phyloP scores from a whole-genome alignment of 1,284 basidiomycete species.

The Neolentinus lepideus region DNA sequence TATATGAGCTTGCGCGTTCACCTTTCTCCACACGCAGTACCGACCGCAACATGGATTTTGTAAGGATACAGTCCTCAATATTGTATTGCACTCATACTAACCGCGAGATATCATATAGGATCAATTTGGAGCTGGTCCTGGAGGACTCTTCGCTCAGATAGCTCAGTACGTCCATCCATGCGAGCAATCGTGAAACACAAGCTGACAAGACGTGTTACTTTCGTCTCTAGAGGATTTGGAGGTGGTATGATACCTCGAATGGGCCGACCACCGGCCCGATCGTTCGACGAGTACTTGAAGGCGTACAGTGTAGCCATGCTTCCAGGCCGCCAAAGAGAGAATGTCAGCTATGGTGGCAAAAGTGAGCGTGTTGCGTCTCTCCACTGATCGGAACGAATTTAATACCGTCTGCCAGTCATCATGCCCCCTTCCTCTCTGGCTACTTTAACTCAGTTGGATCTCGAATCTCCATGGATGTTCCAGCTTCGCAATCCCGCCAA shows the following conservation, averaged over 20 bases:
- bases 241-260: constrained; percentile 37
- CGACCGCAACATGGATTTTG: constrained; percentile 48
- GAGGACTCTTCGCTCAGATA: constrained; percentile 51
- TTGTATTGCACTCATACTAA: background rate
- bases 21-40: constrained; percentile 18
- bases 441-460: constrained; percentile 81
- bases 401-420: constrained; percentile 59
- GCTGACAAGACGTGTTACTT: constrained; percentile 1
- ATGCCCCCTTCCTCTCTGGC: constrained; percentile 96
- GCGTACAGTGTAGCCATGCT: constrained; percentile 87
- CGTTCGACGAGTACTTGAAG: constrained; percentile 78
- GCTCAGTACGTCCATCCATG: constrained; percentile 37
- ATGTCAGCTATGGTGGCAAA: constrained; percentile 95
- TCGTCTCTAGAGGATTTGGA: constrained; percentile 39
- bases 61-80: constrained; percentile 26
- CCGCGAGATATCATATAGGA: background rate
- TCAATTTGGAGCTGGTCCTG: constrained; percentile 33
- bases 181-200: background rate
- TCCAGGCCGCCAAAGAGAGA: constrained; percentile 72
- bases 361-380: constrained; percentile 52
- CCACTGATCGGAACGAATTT: constrained; percentile 7
- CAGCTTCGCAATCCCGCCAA: constrained; percentile 88
- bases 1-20: too few relatives aligned
- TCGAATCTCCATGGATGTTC: constrained; percentile 95
- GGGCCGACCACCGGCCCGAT: constrained; percentile 44